These are phyloP conservation scores for Carex littledalei DNA, from an alignment of 176 grass and related monocot species.

Conservation along the genomic window DNA sequence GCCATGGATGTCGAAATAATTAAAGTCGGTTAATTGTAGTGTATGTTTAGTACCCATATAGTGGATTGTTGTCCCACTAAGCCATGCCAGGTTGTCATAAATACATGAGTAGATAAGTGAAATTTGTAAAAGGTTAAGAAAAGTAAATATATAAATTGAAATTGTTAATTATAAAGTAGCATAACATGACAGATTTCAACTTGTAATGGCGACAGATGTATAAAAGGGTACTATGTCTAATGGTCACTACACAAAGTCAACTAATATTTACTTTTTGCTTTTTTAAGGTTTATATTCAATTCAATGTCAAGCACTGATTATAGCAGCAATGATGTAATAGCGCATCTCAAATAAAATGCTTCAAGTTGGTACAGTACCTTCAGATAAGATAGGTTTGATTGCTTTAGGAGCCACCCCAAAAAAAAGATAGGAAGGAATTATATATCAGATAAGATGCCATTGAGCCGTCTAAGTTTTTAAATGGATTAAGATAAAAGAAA, in stretches of 20 bases:
- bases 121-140: not conserved
- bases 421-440: not conserved
- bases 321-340: conserved; percentile 10
- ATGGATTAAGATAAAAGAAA: not conserved
- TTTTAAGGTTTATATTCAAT: conserved; percentile 10
- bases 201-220: not conserved
- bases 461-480: not conserved
- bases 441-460: not conserved
- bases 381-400: not conserved
- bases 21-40: not conserved
- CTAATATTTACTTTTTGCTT: not conserved
- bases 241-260: conserved; percentile 10
- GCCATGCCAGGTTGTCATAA: not conserved
- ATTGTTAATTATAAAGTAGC: not conserved
- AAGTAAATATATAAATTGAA: not conserved
- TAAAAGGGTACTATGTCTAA: not conserved
- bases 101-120: not conserved
- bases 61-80: not conserved
- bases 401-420: not conserved
- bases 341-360: conserved; percentile 6
- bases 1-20: not conserved
- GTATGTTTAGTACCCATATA: not conserved
- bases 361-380: not conserved
- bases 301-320: conserved; percentile 5
- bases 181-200: not conserved